Evolutionary conservation across 371 early-diverging fungal genomes (phyloP).

Genomic region (Mortierella polycephala): DNA sequence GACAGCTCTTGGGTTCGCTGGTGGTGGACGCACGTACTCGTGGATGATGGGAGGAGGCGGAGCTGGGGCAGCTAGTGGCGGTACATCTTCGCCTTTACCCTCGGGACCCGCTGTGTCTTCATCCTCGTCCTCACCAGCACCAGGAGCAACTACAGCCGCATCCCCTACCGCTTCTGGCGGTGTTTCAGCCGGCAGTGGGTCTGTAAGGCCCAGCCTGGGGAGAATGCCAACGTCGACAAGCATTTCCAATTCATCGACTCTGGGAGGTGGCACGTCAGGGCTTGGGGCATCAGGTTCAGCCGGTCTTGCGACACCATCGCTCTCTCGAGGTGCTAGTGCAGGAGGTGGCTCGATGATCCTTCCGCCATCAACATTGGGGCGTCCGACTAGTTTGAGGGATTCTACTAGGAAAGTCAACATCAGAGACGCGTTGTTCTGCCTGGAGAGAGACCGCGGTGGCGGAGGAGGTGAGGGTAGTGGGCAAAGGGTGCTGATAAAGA

Average conservation of each 20-base stretch:
- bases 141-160: constrained; percentile 11
- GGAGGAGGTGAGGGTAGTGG: constrained; percentile 64
- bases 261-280: background rate
- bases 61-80: constrained; percentile 27
- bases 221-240: constrained; percentile 5
- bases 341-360: constrained; percentile 47
- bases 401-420: constrained; percentile 62
- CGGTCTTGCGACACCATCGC: constrained; percentile 6
- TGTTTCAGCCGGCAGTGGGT: constrained; percentile 9
- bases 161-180: constrained; percentile 32
- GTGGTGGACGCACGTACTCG: constrained; percentile 60
- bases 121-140: constrained; percentile 6
- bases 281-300: background rate
- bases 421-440: constrained; percentile 76
- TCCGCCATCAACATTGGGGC: constrained; percentile 49
- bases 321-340: constrained; percentile 14
- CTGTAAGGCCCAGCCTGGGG: constrained; percentile 17
- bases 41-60: constrained; percentile 79
- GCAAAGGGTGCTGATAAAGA: constrained; percentile 70
- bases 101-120: constrained; percentile 16
- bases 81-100: constrained; percentile 28
- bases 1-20: constrained; percentile 78
- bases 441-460: constrained; percentile 75
- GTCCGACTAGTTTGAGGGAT: constrained; percentile 32
- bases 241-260: background rate